Evolutionary conservation across 345 rosid species (phyloP).

Genomic region (Lagerstroemia speciosa): DNA sequence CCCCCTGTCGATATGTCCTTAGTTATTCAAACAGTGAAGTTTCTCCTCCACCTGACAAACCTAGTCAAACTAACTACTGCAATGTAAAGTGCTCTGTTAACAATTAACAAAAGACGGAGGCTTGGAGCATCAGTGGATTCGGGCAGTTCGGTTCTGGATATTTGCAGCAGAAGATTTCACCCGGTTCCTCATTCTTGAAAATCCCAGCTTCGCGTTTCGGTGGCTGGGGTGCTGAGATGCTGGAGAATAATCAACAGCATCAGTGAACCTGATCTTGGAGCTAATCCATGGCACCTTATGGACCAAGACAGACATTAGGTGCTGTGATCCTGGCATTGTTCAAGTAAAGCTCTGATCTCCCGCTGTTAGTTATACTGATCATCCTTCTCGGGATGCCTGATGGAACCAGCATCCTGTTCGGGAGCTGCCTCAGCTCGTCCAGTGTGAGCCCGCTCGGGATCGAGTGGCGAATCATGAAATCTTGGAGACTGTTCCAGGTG

Average conservation of each 20-base stretch:
- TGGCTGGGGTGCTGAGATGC: not conserved
- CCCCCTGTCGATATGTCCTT: not conserved
- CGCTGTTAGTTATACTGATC: slow-evolving; percentile 18
- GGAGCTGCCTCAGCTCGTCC: slow-evolving; percentile 25
- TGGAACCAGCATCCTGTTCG: slow-evolving; percentile 28
- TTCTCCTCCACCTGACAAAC: not conserved
- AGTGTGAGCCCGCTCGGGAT: slow-evolving; percentile 19
- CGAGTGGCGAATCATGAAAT: slow-evolving; percentile 30
- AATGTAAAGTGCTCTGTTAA: not conserved
- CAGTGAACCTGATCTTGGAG: slow-evolving; percentile 11
- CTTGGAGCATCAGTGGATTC: not conserved
- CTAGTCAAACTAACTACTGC: not conserved
- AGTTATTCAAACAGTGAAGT: not conserved
- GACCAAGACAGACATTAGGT: slow-evolving; percentile 25
- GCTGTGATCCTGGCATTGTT: slow-evolving; percentile 30
- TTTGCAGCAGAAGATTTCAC: not conserved
- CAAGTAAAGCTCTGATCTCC: slow-evolving; percentile 16
- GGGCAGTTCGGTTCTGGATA: not conserved
- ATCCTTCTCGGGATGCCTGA: slow-evolving; percentile 17
- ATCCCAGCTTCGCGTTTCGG: not conserved
- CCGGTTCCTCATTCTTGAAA: not conserved
- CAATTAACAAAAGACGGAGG: not conserved
- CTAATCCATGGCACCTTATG: slow-evolving; percentile 33
- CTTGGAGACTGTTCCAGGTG: slow-evolving; percentile 10
- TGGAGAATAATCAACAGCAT: not conserved